Conservation (phyloP, 2,329 filamentous ascomycete species). For the Calycina marina region DNA sequence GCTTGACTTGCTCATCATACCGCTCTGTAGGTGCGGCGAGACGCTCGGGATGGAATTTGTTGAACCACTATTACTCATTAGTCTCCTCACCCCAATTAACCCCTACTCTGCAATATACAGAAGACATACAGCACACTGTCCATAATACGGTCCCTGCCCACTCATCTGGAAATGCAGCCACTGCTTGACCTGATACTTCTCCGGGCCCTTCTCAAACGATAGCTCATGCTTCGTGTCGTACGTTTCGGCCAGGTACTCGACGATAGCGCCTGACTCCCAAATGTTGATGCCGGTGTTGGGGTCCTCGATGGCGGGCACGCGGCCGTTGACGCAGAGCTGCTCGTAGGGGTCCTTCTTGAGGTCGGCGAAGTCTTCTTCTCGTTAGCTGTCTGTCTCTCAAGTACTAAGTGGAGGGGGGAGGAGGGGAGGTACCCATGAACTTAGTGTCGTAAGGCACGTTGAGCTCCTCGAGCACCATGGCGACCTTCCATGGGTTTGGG, state of each 20-base stretch:
- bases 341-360: slow-evolving; percentile 27
- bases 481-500: neutral
- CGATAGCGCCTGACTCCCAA: slow-evolving; percentile 32
- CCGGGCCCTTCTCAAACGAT: slow-evolving; percentile 20
- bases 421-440: too few relatives aligned
- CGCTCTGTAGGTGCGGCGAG: slow-evolving; percentile 28
- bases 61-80: too few relatives aligned
- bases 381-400: too few relatives aligned
- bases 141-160: slow-evolving; percentile 28
- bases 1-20: slow-evolving; percentile 27
- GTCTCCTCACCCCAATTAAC: too few relatives aligned
- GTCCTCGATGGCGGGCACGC: slow-evolving; percentile 23
- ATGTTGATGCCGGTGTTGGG: slow-evolving; percentile 27
- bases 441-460: neutral
- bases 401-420: too few relatives aligned
- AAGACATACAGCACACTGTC: slow-evolving; percentile 14
- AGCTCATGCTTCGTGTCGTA: slow-evolving; percentile 28
- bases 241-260: slow-evolving; percentile 28
- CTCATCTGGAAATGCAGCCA: slow-evolving; percentile 27
- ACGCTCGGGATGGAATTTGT: slow-evolving; percentile 24
- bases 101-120: too few relatives aligned
- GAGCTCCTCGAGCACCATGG: neutral
- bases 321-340: slow-evolving; percentile 19
- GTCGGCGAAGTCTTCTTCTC: slow-evolving; percentile 23
- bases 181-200: slow-evolving; percentile 22